Percentiles rank a stretch among this genome's conserved stretches.
phyloP scores from a whole-genome alignment of 2,329 filamentous ascomycete genomes.

The Ceratocystiopsis brevicomis region DNA sequence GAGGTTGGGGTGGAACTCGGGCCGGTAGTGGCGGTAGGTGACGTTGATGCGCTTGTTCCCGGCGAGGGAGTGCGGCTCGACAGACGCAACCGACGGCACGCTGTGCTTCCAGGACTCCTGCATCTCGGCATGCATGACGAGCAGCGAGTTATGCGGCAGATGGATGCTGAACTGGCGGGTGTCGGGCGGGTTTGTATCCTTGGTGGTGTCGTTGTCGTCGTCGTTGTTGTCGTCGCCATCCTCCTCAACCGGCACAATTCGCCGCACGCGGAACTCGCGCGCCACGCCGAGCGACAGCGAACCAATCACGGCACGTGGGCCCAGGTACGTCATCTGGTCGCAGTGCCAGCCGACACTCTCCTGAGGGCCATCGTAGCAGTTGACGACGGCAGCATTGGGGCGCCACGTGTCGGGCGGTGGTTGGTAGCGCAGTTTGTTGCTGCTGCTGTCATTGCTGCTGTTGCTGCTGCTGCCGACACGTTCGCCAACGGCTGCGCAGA shows the following conservation, averaged over 20 bases:
- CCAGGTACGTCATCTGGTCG: constrained; percentile 84
- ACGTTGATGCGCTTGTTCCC: constrained; percentile 75
- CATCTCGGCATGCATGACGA: constrained; percentile 96
- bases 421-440: constrained; percentile 61
- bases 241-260: constrained; percentile 39
- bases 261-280: constrained; percentile 78
- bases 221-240: constrained; percentile 51
- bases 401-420: constrained; percentile 47
- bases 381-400: constrained; percentile 84
- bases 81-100: constrained; percentile 53
- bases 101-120: constrained; percentile 93
- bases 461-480: constrained; percentile 54
- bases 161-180: constrained; percentile 84
- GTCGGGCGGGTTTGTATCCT: constrained; percentile 20
- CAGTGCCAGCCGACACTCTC: constrained; percentile 84
- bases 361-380: constrained; percentile 69
- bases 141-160: constrained; percentile 79
- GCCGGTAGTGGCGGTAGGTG: constrained; percentile 77
- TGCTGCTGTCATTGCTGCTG: constrained; percentile 42
- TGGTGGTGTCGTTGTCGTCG: constrained; percentile 17
- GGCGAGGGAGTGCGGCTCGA: constrained; percentile 70
- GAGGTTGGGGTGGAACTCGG: constrained; percentile 53
- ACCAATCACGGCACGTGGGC: constrained; percentile 73
- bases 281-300: constrained; percentile 80
- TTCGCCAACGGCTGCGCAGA: constrained; percentile 57